Percentiles rank a stretch among this genome's conserved stretches.
Conservation (phyloP, 441 rosid species). For the Pelargonium cotyledonis region DNA sequence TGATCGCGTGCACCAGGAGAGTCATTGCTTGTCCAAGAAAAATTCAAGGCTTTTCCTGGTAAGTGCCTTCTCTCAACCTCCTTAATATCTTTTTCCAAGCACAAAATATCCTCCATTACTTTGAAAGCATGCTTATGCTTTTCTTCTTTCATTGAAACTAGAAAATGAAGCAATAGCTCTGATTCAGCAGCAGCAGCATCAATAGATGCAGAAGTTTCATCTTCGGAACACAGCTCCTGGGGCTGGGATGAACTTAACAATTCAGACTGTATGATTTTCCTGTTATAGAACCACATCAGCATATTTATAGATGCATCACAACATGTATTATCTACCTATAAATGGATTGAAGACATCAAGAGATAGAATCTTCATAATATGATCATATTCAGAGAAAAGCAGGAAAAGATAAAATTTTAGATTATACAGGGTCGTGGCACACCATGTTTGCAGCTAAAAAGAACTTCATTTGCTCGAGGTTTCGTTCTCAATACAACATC, state of each 20-base stretch:
- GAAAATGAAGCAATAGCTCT: slow-evolving; percentile 73
- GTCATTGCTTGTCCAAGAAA: slow-evolving; percentile 25
- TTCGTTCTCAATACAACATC: background rate
- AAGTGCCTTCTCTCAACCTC: slow-evolving; percentile 61
- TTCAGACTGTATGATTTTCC: slow-evolving; percentile 85
- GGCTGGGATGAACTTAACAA: slow-evolving; percentile 53
- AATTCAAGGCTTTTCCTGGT: slow-evolving; percentile 26
- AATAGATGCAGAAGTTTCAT: slow-evolving; percentile 54
- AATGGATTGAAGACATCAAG: background rate
- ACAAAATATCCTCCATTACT: slow-evolving; percentile 51
- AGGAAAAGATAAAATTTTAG: background rate
- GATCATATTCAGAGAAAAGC: background rate
- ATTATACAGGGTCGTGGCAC: background rate
- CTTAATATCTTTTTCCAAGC: slow-evolving; percentile 62
- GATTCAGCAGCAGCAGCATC: slow-evolving; percentile 72
- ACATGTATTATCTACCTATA: background rate
- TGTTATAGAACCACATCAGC: slow-evolving; percentile 36
- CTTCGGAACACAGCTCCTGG: slow-evolving; percentile 40
- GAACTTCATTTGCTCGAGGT: background rate
- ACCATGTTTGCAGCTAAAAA: background rate
- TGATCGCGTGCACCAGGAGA: slow-evolving; percentile 27
- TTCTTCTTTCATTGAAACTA: slow-evolving; percentile 53
- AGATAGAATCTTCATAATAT: background rate
- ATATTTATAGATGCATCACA: background rate
- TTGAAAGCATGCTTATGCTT: slow-evolving; percentile 62